Percentiles rank a stretch among this genome's conserved stretches.
phyloP scores from a whole-genome alignment of 2,329 filamentous ascomycete species.

The Fusarium goolgardi region DNA sequence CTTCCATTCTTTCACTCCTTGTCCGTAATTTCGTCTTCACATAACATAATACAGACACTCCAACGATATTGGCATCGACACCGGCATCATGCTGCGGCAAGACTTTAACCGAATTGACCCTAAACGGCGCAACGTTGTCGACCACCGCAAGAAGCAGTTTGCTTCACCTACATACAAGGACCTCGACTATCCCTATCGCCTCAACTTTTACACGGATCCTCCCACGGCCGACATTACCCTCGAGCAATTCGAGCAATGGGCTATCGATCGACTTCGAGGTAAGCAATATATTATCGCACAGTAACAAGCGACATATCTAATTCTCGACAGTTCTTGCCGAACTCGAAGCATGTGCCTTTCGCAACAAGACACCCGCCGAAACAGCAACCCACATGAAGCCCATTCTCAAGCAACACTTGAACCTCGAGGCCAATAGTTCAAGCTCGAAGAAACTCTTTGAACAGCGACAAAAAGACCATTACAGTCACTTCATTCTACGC shows the following conservation, averaged over 20 bases:
- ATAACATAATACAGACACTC: conserved; percentile 13
- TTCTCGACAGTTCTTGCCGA: conserved; percentile 76
- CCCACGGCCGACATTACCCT: conserved; percentile 95
- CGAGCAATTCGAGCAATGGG: conserved; percentile 99
- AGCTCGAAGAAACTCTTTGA: conserved; percentile 66
- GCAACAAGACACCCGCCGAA: conserved; percentile 87
- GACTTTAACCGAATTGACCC: conserved; percentile 67
- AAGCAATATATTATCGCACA: conserved; percentile 35
- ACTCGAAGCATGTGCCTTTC: conserved; percentile 93
- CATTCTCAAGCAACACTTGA: conserved; percentile 87
- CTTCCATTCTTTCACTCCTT: conserved; percentile 29
- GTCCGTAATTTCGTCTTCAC: conserved; percentile 21
- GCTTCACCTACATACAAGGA: conserved; percentile 80
- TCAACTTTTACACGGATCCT: conserved; percentile 91
- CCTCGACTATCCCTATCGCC: conserved; percentile 81
- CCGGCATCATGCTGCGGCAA: conserved; percentile 60
- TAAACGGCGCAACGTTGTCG: conserved; percentile 81
- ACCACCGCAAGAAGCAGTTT: conserved; percentile 89
- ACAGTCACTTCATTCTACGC: conserved; percentile 95
- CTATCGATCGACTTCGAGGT: conserved; percentile 90
- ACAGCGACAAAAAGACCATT: conserved; percentile 94
- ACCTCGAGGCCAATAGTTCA: conserved; percentile 80
- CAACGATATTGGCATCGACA: conserved; percentile 1
- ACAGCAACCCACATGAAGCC: conserved; percentile 86
- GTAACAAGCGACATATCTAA: conserved; percentile 9